These are phyloP conservation scores for Phytophthora sp. DNA, from an alignment of 352 stramenopile species.

Conservation along the genomic window DNA sequence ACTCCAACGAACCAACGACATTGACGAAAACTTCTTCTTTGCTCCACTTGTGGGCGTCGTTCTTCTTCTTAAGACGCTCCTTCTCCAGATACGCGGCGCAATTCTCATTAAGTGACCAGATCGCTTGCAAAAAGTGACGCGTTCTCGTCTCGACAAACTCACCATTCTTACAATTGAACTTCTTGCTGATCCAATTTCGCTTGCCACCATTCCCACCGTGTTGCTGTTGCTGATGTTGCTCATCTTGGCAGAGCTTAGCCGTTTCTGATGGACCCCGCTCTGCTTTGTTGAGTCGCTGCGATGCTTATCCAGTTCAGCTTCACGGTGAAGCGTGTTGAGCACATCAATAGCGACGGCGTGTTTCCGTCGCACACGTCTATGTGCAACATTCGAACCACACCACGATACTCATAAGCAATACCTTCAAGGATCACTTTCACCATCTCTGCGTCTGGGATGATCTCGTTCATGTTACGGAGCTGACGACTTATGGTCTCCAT, in stretches of 20 bases:
- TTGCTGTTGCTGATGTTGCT: background rate
- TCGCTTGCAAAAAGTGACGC: too few species aligned
- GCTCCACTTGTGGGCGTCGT: background rate
- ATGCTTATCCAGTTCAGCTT: background rate
- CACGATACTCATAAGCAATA: background rate
- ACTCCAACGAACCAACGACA: background rate
- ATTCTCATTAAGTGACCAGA: too few species aligned
- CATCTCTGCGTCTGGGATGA: background rate
- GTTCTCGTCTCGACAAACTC: too few species aligned
- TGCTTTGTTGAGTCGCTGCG: background rate
- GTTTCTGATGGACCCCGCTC: too few species aligned
- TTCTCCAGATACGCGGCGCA: too few species aligned
- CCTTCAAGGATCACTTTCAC: background rate
- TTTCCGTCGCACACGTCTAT: background rate
- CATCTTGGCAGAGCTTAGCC: background rate
- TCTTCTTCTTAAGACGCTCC: background rate
- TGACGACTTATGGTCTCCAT: background rate
- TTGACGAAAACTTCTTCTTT: background rate
- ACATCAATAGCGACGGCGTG: background rate
- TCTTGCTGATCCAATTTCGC: background rate
- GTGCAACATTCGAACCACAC: background rate
- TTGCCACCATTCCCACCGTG: background rate
- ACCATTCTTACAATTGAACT: too few species aligned
- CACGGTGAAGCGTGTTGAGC: background rate
- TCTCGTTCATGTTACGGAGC: background rate